Base-by-base conservation (phyloP, 1,139 yeast genomes). In the Candida glucosophila region DNA sequence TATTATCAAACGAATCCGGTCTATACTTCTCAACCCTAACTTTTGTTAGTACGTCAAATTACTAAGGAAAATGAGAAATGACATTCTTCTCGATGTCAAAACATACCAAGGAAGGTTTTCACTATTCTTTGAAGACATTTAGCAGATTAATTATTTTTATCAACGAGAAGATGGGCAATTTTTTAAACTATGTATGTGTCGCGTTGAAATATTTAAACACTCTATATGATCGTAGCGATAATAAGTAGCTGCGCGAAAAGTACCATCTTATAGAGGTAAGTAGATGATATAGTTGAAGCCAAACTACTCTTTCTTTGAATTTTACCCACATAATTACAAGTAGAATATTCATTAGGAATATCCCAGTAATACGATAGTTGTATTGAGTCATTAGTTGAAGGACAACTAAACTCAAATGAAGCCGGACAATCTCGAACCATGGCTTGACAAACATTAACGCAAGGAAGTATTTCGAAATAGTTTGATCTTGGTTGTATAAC, bases 1-100 rank as follows among this genome's bases (percentile, higher is more conserved):
- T 92, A 25, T 90, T 95, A 37, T 81, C 83, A 26, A 92, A 59
- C 5, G 77, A 64, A 22, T 64, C 61, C 0, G 99, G 99, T 38
- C 99, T 77, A 51, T 90, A 92, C 52, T 92, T 92, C 52, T 92
- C 99, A 26, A 92, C 94, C 98, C 86, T 62, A 17, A 14, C 19
- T 15, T 14, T 12, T 29, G 54, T 52, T 49, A 51, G 56, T 44
- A 39, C 17, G n/a, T n/a, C n/a, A n/a, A n/a, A n/a, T n/a, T n/a
- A n/a, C n/a, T n/a, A n/a, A n/a, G n/a, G n/a, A n/a, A n/a, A n/a
- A n/a, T n/a, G n/a, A n/a, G n/a, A n/a, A n/a, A n/a, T n/a, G n/a
- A n/a, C n/a, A n/a, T n/a, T n/a, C n/a, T n/a, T n/a, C n/a, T n/a
- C n/a, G n/a, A n/a, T n/a, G n/a, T n/a, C n/a, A 14, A 18, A 27